A percentile compares a stretch with the other conserved stretches of the same genome.
Conservation (phyloP, 169 alveolate genomes). For the Sarcocystis neurona region DNA sequence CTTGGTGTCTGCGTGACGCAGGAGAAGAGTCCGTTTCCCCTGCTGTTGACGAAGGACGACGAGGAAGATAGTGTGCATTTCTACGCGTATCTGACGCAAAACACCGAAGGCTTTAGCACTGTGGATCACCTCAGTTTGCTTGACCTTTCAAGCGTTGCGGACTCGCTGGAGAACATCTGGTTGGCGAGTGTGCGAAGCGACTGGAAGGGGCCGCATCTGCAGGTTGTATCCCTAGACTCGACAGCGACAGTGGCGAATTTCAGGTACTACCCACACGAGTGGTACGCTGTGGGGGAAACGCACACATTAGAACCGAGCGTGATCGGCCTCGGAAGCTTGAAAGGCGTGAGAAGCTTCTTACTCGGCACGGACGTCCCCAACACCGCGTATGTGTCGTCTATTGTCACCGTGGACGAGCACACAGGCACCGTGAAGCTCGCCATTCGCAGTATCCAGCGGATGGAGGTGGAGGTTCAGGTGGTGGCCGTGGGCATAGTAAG, state of each 20-base stretch:
- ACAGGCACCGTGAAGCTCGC: slow-evolving; percentile 60
- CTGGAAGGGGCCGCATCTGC: slow-evolving; percentile 36
- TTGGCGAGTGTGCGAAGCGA: slow-evolving; percentile 22
- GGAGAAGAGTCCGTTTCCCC: slow-evolving; percentile 14
- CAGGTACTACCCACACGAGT: slow-evolving; percentile 43
- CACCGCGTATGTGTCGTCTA: background rate
- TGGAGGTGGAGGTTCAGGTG: slow-evolving; percentile 34
- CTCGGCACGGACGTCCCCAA: background rate
- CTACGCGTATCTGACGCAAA: slow-evolving; percentile 7
- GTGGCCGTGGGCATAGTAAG: slow-evolving; percentile 67
- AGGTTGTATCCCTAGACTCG: slow-evolving; percentile 42
- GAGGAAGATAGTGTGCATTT: slow-evolving; percentile 7
- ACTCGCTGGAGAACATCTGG: background rate
- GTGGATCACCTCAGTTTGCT: background rate
- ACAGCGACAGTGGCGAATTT: slow-evolving; percentile 48
- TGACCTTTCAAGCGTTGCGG: background rate
- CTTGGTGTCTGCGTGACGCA: background rate
- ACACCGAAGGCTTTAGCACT: background rate
- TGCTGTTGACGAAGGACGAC: slow-evolving; percentile 46
- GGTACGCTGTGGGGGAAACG: slow-evolving; percentile 53
- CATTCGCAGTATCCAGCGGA: slow-evolving; percentile 28
- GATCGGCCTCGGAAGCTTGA: background rate
- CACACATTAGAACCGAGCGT: slow-evolving; percentile 38
- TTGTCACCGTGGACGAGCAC: slow-evolving; percentile 25
- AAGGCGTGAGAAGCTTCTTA: slow-evolving; percentile 22